Percentiles rank a stretch among this genome's conserved stretches.
Conservation (phyloP, 768 basidiomycete genomes). For the Tylopilus cervinicoccineus region DNA sequence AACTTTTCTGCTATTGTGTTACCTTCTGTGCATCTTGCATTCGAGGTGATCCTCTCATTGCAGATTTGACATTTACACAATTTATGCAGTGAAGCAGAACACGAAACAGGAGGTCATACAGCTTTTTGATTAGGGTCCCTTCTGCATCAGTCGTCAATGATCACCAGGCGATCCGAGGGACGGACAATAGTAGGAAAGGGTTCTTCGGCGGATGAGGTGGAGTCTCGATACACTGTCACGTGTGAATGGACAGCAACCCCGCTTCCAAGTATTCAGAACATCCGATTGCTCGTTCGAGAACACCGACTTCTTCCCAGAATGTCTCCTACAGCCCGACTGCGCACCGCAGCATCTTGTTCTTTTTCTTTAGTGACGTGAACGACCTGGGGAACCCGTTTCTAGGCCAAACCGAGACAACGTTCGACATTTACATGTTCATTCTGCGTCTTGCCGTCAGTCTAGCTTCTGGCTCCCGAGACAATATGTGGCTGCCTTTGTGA, state of each 20-base stretch:
- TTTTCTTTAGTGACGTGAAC: not conserved
- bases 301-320: not conserved
- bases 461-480: no score
- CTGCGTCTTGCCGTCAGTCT: not conserved
- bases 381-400: not conserved
- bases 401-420: not conserved
- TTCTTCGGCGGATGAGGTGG: not conserved
- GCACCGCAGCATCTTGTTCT: not conserved
- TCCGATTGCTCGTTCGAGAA: not conserved
- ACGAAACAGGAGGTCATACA: not conserved
- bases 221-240: not conserved
- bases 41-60: not conserved
- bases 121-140: not conserved
- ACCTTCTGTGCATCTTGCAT: not conserved
- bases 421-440: not conserved
- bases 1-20: no score
- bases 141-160: not conserved
- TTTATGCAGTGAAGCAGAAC: not conserved
- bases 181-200: not conserved
- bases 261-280: not conserved
- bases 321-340: not conserved
- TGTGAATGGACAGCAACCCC: not conserved
- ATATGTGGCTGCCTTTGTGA: no score
- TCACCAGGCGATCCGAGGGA: not conserved
- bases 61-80: no score